Percentiles rank a stretch among this genome's conserved stretches.
Evolutionary conservation across 1,139 yeast genomes (phyloP).

Genomic region (Suhomyces yuchorum): DNA sequence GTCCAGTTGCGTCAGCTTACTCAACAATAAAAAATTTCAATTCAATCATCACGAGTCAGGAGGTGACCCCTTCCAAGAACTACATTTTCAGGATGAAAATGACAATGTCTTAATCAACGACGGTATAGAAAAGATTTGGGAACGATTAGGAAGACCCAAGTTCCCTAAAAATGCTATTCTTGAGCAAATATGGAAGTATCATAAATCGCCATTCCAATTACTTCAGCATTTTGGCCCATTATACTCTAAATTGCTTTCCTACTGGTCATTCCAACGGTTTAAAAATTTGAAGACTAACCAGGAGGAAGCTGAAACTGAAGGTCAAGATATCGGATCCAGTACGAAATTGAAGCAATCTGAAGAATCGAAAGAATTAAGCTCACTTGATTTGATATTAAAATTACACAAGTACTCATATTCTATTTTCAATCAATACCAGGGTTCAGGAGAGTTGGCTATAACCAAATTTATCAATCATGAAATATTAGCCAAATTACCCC

Average conservation of each 20-base stretch:
- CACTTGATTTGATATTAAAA: constrained; percentile 32
- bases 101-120: constrained; percentile 22
- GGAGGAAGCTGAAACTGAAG: constrained; percentile 1
- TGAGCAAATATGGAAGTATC: constrained; percentile 40
- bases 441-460: constrained; percentile 50
- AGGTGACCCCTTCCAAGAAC: constrained; percentile 25
- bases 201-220: constrained; percentile 44
- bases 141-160: constrained; percentile 39
- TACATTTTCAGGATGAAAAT: constrained; percentile 14
- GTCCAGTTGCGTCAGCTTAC: constrained; percentile 38
- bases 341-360: not conserved
- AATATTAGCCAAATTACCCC: constrained; percentile 42
- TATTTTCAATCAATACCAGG: constrained; percentile 47
- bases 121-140: constrained; percentile 34
- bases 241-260: constrained; percentile 43
- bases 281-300: constrained; percentile 29
- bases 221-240: constrained; percentile 44
- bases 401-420: constrained; percentile 47
- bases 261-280: constrained; percentile 48
- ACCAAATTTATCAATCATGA: constrained; percentile 46
- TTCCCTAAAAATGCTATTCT: constrained; percentile 41
- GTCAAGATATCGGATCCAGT: not conserved
- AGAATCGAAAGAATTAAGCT: not conserved
- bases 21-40: constrained; percentile 35
- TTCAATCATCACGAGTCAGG: constrained; percentile 36